A percentile compares a stretch with the other conserved stretches of the same genome.
Conservation (phyloP, 2,329 filamentous ascomycete species). For the Fusarium sulawesiense region DNA sequence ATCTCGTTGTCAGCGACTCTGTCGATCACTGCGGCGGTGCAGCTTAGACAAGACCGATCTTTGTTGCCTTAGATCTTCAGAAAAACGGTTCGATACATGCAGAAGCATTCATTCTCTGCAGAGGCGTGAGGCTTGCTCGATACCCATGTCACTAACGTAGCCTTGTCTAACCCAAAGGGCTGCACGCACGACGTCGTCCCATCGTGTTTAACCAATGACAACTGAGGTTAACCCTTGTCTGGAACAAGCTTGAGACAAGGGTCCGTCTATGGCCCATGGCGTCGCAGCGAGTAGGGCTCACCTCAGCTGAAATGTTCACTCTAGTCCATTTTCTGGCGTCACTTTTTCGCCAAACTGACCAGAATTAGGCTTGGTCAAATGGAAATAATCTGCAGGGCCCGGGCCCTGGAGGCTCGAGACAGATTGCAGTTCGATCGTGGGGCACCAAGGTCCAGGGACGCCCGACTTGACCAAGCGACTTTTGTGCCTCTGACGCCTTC, state of each 20-base stretch:
- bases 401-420: constrained; percentile 31
- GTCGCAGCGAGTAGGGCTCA: constrained; percentile 51
- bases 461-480: constrained; percentile 31
- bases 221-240: constrained; percentile 34
- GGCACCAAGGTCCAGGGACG: constrained; percentile 41
- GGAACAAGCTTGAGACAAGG: constrained; percentile 48
- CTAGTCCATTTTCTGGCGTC: constrained; percentile 44
- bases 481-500: constrained; percentile 41
- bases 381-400: constrained; percentile 35
- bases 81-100: constrained; percentile 36
- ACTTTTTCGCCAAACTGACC: constrained; percentile 41
- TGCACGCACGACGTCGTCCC: constrained; percentile 31
- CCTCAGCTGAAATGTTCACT: constrained; percentile 53
- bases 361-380: constrained; percentile 35
- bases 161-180: constrained; percentile 31
- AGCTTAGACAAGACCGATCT: constrained; percentile 20
- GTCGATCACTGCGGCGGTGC: constrained; percentile 26
- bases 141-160: constrained; percentile 19
- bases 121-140: constrained; percentile 27
- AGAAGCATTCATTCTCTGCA: constrained; percentile 26
- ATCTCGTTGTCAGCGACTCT: constrained; percentile 19
- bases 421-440: constrained; percentile 49
- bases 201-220: constrained; percentile 44
- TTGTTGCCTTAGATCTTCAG: constrained; percentile 23
- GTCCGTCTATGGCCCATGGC: constrained; percentile 42